phyloP scores from a whole-genome alignment of 306 rosid genomes.

The Styphnolobium japonicum region DNA sequence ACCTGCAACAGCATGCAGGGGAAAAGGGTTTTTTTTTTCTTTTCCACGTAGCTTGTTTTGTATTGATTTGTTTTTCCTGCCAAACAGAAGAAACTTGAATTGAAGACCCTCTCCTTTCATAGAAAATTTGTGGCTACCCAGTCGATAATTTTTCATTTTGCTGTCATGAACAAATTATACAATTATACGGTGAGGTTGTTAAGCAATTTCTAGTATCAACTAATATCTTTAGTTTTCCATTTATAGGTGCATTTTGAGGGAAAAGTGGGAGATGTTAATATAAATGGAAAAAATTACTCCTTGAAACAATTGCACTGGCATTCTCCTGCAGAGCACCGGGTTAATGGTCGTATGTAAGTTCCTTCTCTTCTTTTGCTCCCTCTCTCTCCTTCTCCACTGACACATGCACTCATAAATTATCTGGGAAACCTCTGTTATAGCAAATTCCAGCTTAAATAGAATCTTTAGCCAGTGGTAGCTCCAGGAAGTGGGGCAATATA shows the following conservation, averaged over 20 bases:
- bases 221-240: not conserved
- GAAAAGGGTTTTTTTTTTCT: not conserved
- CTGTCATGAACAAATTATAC: not conserved
- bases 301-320: slow-evolving; percentile 87
- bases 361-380: not conserved
- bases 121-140: not conserved
- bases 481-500: not conserved
- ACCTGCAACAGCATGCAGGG: not conserved
- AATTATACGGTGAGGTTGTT: not conserved
- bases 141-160: not conserved
- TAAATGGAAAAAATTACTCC: slow-evolving; percentile 53
- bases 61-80: not conserved
- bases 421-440: not conserved
- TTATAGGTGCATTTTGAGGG: slow-evolving; percentile 59
- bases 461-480: not conserved
- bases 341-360: slow-evolving; percentile 59
- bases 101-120: not conserved
- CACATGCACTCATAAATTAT: not conserved
- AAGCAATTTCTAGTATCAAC: not conserved
- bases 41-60: not conserved
- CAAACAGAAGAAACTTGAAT: not conserved
- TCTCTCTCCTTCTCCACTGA: not conserved
- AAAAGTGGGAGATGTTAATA: slow-evolving; percentile 43
- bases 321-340: slow-evolving; percentile 77
- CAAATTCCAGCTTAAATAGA: not conserved